These are phyloP conservation scores for Rhizopogon roseolus DNA, from an alignment of 768 basidiomycete genomes.

Conservation along the genomic window DNA sequence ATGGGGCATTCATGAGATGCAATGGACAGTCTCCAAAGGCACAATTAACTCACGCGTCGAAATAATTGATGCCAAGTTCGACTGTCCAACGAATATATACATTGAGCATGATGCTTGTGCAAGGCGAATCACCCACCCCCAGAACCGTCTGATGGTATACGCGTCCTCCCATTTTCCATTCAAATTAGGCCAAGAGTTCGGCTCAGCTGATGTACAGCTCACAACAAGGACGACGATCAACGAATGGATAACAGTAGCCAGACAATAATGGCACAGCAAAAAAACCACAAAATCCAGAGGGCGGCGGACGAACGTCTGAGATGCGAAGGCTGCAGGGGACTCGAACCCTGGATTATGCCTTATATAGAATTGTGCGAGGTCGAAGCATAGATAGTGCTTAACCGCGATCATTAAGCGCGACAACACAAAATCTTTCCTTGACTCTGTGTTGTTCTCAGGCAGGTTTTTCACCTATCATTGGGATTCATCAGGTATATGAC, in stretches of 20 bases:
- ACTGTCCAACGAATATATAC: conserved; percentile 8
- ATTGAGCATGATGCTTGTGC: neutral
- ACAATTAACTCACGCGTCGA: conserved; percentile 25
- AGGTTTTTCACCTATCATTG: conserved; percentile 1
- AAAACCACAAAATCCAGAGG: neutral
- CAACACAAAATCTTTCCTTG: conserved; percentile 19
- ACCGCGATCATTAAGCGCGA: conserved; percentile 9
- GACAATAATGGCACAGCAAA: neutral
- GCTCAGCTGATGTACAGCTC: conserved; percentile 15
- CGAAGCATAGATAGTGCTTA: conserved; percentile 9
- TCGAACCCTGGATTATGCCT: conserved; percentile 7
- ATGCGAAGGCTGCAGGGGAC: neutral
- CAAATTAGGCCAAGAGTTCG: conserved; percentile 33
- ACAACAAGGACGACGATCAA: conserved; percentile 5
- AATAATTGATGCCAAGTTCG: conserved; percentile 35
- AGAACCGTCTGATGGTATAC: conserved; percentile 34
- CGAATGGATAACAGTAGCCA: neutral
- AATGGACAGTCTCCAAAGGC: neutral
- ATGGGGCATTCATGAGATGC: neutral
- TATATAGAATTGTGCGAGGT: conserved; percentile 9
- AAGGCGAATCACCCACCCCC: conserved; percentile 30
- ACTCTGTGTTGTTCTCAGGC: conserved; percentile 6
- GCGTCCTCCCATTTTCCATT: conserved; percentile 30
- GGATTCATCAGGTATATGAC: neutral
- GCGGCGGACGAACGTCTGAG: neutral